Evolutionary conservation across 495 filamentous ascomycete species (phyloP).

Genomic region (Penicillium malachiteum): DNA sequence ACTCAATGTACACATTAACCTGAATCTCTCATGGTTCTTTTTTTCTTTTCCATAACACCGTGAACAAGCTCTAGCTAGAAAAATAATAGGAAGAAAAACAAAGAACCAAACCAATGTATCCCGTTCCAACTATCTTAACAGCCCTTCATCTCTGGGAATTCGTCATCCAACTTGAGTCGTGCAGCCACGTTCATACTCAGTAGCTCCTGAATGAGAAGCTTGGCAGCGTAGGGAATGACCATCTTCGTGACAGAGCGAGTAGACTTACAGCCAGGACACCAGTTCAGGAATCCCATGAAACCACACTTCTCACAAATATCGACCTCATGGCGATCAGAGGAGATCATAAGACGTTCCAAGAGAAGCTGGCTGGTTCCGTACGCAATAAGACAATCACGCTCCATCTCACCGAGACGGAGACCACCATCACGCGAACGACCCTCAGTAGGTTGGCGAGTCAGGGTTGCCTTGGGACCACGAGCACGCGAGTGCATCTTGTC

Average conservation of each 20-base stretch:
- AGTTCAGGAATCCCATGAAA: slow-evolving; percentile 90
- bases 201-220: slow-evolving; percentile 93
- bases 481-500: slow-evolving; percentile 99
- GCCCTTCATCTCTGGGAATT: slow-evolving; percentile 67
- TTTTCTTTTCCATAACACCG: slow-evolving; percentile 13
- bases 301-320: slow-evolving; percentile 93
- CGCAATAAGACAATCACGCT: slow-evolving; percentile 94
- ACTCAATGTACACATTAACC: slow-evolving; percentile 17
- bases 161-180: slow-evolving; percentile 79
- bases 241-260: slow-evolving; percentile 78
- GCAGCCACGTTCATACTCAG: slow-evolving; percentile 97
- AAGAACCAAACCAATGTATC: neutral
- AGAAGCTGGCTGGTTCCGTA: slow-evolving; percentile 92
- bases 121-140: slow-evolving; percentile 17
- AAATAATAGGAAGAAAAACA: neutral
- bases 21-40: slow-evolving; percentile 1
- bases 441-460: slow-evolving; percentile 96
- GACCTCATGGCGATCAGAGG: slow-evolving; percentile 82
- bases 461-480: slow-evolving; percentile 81
- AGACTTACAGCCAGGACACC: slow-evolving; percentile 87
- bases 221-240: slow-evolving; percentile 98
- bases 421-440: slow-evolving; percentile 91
- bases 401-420: slow-evolving; percentile 96
- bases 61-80: neutral
- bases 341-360: slow-evolving; percentile 91